These are phyloP conservation scores for Saccharum hybrid DNA, from an alignment of 202 grass and related monocot species.

Conservation along the genomic window DNA sequence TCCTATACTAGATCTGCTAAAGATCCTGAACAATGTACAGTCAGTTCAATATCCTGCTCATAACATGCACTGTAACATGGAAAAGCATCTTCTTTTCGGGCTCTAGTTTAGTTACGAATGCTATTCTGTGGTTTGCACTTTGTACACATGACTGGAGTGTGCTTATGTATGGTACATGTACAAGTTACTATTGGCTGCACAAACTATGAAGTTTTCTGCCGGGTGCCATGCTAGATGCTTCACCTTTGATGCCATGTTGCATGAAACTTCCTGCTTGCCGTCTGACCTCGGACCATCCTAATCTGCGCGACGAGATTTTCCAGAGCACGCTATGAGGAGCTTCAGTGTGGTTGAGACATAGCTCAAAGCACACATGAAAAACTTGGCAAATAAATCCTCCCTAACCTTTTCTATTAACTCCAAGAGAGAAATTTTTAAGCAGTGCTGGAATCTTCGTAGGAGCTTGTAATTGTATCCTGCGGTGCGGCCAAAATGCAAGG, in stretches of 20 bases:
- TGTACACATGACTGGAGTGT: neutral
- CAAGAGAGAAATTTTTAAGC: slow-evolving; percentile 31
- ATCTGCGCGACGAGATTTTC: slow-evolving; percentile 32
- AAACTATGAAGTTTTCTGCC: slow-evolving; percentile 44
- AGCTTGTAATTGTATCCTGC: neutral
- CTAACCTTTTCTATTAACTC: slow-evolving; percentile 39
- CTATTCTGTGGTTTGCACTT: neutral
- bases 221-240: slow-evolving; percentile 57
- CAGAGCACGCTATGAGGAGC: too few relatives aligned
- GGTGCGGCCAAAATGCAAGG: neutral
- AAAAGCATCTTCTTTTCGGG: too few relatives aligned
- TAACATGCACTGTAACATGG: too few relatives aligned
- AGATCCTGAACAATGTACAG: slow-evolving; percentile 9
- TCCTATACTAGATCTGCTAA: slow-evolving; percentile 51
- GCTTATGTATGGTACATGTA: slow-evolving; percentile 52
- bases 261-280: slow-evolving; percentile 25
- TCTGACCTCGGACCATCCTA: slow-evolving; percentile 34
- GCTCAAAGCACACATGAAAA: neutral
- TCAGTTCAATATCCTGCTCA: neutral
- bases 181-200: slow-evolving; percentile 52
- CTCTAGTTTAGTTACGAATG: too few relatives aligned
- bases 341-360: too few relatives aligned
- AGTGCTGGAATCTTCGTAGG: neutral
- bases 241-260: slow-evolving; percentile 54
- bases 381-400: neutral